Percentiles rank a stretch among this genome's conserved stretches.
These are phyloP conservation scores for Parsonsia alboflavescens DNA, from an alignment of 257 asterid species.

Conservation along the genomic window DNA sequence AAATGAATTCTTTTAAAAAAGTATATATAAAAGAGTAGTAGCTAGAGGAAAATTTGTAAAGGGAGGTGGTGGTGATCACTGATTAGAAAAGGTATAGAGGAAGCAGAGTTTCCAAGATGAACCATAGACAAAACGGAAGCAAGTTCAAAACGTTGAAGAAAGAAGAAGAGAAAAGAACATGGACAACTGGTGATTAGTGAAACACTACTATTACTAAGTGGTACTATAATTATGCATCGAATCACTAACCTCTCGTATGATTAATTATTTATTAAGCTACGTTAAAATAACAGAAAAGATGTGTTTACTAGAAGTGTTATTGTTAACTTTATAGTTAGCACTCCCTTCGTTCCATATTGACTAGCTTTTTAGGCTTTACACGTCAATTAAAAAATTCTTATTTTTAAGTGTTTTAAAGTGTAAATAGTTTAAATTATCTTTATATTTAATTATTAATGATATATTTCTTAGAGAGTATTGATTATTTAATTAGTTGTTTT, in stretches of 20 bases:
- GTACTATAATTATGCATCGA: slow-evolving; percentile 24
- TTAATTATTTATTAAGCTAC: background rate
- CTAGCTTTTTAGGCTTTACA: too few species aligned
- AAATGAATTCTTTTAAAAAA: background rate
- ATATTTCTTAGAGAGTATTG: too few species aligned
- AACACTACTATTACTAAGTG: too few species aligned
- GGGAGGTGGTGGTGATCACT: slow-evolving; percentile 10
- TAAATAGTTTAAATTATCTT: too few species aligned
- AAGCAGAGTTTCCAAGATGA: slow-evolving; percentile 15
- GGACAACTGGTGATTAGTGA: slow-evolving; percentile 27
- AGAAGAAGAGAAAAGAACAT: slow-evolving; percentile 2
- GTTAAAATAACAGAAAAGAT: too few species aligned
- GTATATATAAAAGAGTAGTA: background rate
- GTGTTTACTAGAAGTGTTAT: background rate
- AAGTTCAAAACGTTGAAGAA: slow-evolving; percentile 28
- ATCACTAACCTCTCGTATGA: slow-evolving; percentile 16
- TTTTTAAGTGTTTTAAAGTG: too few species aligned
- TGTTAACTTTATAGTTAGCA: slow-evolving; percentile 31
- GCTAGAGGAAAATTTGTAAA: too few species aligned
- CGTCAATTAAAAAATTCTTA: too few species aligned
- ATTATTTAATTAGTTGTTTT: too few species aligned
- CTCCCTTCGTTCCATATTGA: too few species aligned
- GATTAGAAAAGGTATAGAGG: background rate
- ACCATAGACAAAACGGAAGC: background rate
- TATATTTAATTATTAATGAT: too few species aligned